These are phyloP conservation scores for Starmerella tilneyi DNA, from an alignment of 805 yeast genomes.

Conservation along the genomic window DNA sequence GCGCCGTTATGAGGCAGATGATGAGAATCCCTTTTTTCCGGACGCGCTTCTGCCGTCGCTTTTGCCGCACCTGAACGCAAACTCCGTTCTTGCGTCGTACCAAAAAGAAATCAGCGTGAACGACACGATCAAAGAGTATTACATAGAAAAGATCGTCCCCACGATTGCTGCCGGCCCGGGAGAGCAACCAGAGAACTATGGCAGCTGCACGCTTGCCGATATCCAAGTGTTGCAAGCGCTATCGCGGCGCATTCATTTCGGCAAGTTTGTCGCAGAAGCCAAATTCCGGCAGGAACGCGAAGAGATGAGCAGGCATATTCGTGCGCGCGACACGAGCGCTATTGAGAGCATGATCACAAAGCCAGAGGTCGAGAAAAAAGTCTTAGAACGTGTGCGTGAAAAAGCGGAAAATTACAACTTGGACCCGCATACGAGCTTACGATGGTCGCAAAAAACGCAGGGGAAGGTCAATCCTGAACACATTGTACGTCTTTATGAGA, in stretches of 20 bases:
- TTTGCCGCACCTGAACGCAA: conserved; percentile 70
- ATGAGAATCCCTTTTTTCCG: conserved; percentile 84
- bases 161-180: conserved; percentile 52
- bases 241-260: conserved; percentile 89
- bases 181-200: conserved; percentile 76
- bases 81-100: conserved; percentile 65
- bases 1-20: conserved; percentile 88
- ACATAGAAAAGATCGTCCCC: conserved; percentile 68
- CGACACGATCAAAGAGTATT: conserved; percentile 52
- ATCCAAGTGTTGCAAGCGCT: conserved; percentile 79
- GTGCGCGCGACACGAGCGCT: conserved; percentile 54
- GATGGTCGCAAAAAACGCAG: conserved; percentile 51
- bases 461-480: conserved; percentile 73
- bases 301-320: conserved; percentile 53
- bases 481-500: conserved; percentile 73
- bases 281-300: conserved; percentile 65
- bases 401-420: conserved; percentile 83
- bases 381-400: conserved; percentile 61
- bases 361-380: conserved; percentile 72
- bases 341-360: conserved; percentile 78
- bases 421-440: conserved; percentile 58
- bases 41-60: conserved; percentile 52
- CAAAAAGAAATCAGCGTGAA: conserved; percentile 69
- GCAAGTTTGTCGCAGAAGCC: conserved; percentile 94
- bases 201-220: conserved; percentile 76